Conservation (phyloP, 768 basidiomycete species). For the Termitomyces sp. region DNA sequence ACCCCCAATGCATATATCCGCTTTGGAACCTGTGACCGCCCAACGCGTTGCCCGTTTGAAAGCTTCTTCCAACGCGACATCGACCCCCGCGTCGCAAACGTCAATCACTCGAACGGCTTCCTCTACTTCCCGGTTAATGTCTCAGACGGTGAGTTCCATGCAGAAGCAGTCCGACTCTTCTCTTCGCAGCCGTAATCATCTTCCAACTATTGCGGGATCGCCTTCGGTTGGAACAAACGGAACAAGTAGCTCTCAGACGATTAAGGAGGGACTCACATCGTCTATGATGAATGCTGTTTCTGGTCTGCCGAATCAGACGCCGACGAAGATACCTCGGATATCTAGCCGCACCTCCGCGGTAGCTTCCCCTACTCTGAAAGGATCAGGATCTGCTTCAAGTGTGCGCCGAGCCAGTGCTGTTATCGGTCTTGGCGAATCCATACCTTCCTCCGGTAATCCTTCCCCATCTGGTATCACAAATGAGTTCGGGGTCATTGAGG, state of each 20-base stretch:
- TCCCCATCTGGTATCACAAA: slow-evolving; percentile 58
- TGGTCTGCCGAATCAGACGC: slow-evolving; percentile 70
- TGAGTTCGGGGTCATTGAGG: slow-evolving; percentile 82
- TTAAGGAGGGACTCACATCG: slow-evolving; percentile 49
- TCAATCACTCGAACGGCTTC: slow-evolving; percentile 29
- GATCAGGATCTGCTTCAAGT: slow-evolving; percentile 40
- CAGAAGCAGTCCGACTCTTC: slow-evolving; percentile 84
- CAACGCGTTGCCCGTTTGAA: slow-evolving; percentile 83
- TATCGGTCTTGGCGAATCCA: slow-evolving; percentile 42
- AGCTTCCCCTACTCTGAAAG: slow-evolving; percentile 64
- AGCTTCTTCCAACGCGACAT: slow-evolving; percentile 40
- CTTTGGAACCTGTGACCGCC: slow-evolving; percentile 74
- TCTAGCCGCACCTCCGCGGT: slow-evolving; percentile 77
- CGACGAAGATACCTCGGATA: slow-evolving; percentile 90
- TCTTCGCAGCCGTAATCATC: slow-evolving; percentile 64
- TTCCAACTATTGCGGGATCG: slow-evolving; percentile 92
- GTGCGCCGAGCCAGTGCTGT: slow-evolving; percentile 70
- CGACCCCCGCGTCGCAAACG: slow-evolving; percentile 33
- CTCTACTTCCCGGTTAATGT: slow-evolving; percentile 56
- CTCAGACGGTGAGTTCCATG: slow-evolving; percentile 82
- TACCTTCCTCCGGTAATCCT: slow-evolving; percentile 51
- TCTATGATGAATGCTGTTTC: slow-evolving; percentile 45
- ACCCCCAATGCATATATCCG: slow-evolving; percentile 89
- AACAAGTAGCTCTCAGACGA: slow-evolving; percentile 36
- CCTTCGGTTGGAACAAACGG: slow-evolving; percentile 75